A percentile compares a stretch with the other conserved stretches of the same genome.
Evolutionary conservation across 371 early-diverging fungal species (phyloP).

Genomic region (Entomophthora muscae): DNA sequence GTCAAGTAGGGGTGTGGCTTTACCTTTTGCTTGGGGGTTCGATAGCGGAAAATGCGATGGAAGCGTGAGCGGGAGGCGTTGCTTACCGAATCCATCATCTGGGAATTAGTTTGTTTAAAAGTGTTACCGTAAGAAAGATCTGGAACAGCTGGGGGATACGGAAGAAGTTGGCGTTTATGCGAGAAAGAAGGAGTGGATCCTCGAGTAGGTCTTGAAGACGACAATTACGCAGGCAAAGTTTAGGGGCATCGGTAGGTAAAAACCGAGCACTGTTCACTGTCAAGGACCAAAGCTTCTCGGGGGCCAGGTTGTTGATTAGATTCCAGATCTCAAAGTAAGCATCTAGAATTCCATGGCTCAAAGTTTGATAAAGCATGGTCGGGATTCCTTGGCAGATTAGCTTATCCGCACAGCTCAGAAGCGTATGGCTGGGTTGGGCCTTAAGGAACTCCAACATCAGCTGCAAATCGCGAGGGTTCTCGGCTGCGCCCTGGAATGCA

Average conservation of each 20-base stretch:
- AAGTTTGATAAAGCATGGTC: not conserved
- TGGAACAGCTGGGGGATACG: conserved; percentile 1
- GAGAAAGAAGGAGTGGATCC: not conserved
- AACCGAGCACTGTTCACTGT: not conserved
- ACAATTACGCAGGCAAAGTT: not conserved
- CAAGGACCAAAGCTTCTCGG: not conserved
- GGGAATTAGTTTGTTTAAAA: not conserved
- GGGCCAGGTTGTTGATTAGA: not conserved
- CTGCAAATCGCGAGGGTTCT: not conserved
- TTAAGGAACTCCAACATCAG: not conserved
- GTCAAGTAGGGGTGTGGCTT: not conserved
- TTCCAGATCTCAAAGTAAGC: not conserved
- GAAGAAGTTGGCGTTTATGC: not conserved
- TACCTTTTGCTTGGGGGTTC: not conserved
- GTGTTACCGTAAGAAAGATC: not conserved
- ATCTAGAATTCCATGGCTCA: not conserved
- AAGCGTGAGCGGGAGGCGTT: not conserved
- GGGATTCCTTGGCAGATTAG: not conserved
- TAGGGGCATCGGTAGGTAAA: not conserved
- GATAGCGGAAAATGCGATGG: not conserved
- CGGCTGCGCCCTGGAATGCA: not conserved
- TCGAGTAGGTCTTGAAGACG: not conserved
- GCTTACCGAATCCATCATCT: not conserved
- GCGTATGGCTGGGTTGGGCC: not conserved
- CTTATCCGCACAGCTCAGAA: not conserved